Evolutionary conservation across 352 stramenopile genomes (phyloP).

Genomic region (Phytophthora kernoviae): DNA sequence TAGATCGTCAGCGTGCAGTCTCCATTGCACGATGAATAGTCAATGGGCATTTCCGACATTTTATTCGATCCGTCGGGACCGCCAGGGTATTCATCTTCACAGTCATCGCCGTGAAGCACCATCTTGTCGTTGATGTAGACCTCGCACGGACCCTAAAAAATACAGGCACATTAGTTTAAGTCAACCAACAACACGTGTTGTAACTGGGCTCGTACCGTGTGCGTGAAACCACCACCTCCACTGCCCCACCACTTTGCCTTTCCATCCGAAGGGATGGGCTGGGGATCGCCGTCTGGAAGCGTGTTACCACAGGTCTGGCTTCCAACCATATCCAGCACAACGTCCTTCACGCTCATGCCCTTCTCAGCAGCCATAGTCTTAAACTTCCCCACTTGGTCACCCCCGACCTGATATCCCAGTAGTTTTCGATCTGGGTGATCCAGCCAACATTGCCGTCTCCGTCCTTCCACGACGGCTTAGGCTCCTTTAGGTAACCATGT

Average conservation of each 20-base stretch:
- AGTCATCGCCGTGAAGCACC: constrained; percentile 32
- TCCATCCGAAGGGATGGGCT: constrained; percentile 26
- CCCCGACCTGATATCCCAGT: constrained; percentile 15
- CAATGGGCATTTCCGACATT: constrained; percentile 21
- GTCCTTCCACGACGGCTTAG: constrained; percentile 3
- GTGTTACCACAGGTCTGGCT: constrained; percentile 32
- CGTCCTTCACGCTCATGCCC: constrained; percentile 18
- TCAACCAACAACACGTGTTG: neutral
- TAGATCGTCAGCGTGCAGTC: constrained; percentile 52
- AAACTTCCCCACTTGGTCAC: constrained; percentile 15
- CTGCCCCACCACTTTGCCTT: constrained; percentile 22
- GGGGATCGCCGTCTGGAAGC: constrained; percentile 9
- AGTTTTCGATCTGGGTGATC: constrained; percentile 7
- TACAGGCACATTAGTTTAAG: no score
- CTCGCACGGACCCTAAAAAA: constrained; percentile 31
- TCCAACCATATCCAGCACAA: constrained; percentile 16
- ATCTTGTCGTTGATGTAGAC: constrained; percentile 39
- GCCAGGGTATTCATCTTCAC: constrained; percentile 28
- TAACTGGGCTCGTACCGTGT: constrained; percentile 6
- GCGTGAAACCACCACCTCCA: constrained; percentile 20
- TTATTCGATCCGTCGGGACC: constrained; percentile 6
- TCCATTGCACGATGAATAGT: no score
- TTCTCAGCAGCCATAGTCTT: constrained; percentile 11
- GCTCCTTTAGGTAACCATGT: constrained; percentile 16
- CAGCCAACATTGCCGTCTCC: neutral